Percentiles rank a stretch among this genome's conserved stretches.
Evolutionary conservation across 2,329 filamentous ascomycete genomes (phyloP).

Genomic region (Furcasterigmium sp.): DNA sequence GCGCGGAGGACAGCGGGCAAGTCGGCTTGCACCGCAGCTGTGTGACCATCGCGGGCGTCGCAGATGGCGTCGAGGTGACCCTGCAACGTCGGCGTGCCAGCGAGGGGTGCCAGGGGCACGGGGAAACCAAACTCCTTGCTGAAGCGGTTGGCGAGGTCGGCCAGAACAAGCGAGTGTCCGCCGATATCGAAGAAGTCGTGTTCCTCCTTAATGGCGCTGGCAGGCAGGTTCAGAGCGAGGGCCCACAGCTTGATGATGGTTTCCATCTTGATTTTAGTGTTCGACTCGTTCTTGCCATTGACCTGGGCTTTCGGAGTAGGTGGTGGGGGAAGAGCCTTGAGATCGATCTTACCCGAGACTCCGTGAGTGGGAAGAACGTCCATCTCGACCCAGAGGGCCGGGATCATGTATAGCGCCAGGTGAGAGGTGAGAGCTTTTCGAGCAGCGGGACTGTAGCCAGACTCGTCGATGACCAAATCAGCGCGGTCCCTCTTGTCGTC

Average conservation of each 20-base stretch:
- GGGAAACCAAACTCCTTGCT: constrained; percentile 68
- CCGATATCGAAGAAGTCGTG: constrained; percentile 80
- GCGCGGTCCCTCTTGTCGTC: constrained; percentile 54
- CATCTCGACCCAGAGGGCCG: constrained; percentile 69
- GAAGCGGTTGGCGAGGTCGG: constrained; percentile 66
- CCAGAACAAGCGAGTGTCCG: constrained; percentile 73
- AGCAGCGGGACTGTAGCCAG: constrained; percentile 65
- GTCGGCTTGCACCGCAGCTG: constrained; percentile 70
- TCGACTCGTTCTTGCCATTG: constrained; percentile 39
- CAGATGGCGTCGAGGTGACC: constrained; percentile 70
- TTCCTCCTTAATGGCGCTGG: constrained; percentile 57
- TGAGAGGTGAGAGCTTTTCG: constrained; percentile 59
- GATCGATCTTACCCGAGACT: constrained; percentile 74
- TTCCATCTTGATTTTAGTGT: constrained; percentile 61
- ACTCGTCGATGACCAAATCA: constrained; percentile 60
- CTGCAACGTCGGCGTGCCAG: constrained; percentile 64
- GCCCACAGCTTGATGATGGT: constrained; percentile 71
- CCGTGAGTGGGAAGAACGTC: constrained; percentile 67
- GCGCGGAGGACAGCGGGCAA: constrained; percentile 63
- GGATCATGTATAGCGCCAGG: constrained; percentile 80
- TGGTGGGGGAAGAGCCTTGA: constrained; percentile 65
- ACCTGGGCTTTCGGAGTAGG: constrained; percentile 42
- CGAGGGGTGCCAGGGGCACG: constrained; percentile 65
- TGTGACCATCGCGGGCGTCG: constrained; percentile 65
- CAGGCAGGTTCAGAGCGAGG: constrained; percentile 59